These are phyloP conservation scores for Microbotryum lychnidis-dioicae DNA, from an alignment of 1,284 basidiomycete species.

Conservation along the genomic window DNA sequence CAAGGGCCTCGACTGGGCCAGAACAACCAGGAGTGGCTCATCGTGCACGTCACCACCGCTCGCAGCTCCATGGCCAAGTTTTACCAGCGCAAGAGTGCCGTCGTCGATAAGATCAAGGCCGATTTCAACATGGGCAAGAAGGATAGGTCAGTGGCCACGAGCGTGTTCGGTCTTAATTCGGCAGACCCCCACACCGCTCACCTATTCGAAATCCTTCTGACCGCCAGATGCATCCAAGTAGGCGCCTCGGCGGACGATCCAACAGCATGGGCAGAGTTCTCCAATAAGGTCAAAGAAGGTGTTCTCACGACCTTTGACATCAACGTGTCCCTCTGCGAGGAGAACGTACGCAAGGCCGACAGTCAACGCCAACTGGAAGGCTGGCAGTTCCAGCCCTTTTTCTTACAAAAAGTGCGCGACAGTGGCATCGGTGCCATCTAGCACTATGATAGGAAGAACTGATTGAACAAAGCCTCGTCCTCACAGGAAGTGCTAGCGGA, in stretches of 20 bases:
- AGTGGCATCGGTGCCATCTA: neutral
- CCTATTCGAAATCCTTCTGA: slow-evolving; percentile 12
- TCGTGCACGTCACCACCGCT: slow-evolving; percentile 62
- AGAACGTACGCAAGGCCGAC: slow-evolving; percentile 79
- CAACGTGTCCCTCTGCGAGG: slow-evolving; percentile 67
- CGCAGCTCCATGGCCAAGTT: slow-evolving; percentile 48
- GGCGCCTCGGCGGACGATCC: slow-evolving; percentile 53
- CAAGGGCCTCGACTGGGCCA: slow-evolving; percentile 51
- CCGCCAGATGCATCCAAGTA: slow-evolving; percentile 66
- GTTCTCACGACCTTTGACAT: slow-evolving; percentile 71
- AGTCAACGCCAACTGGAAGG: slow-evolving; percentile 77
- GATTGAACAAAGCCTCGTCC: too few species aligned
- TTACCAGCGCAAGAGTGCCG: slow-evolving; percentile 70
- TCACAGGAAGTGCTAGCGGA: slow-evolving; percentile 80
- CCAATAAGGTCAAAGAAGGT: slow-evolving; percentile 82
- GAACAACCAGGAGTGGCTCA: slow-evolving; percentile 63
- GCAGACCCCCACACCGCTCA: neutral
- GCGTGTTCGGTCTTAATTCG: too few species aligned
- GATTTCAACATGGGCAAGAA: slow-evolving; percentile 87
- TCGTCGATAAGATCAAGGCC: slow-evolving; percentile 81
- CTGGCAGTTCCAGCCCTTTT: slow-evolving; percentile 96
- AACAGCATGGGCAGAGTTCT: slow-evolving; percentile 77
- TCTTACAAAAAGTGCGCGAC: slow-evolving; percentile 69
- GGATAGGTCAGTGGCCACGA: slow-evolving; percentile 56
- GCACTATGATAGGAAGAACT: too few species aligned